phyloP scores from a whole-genome alignment of 345 rosid species.

The Microcos paniculata region DNA sequence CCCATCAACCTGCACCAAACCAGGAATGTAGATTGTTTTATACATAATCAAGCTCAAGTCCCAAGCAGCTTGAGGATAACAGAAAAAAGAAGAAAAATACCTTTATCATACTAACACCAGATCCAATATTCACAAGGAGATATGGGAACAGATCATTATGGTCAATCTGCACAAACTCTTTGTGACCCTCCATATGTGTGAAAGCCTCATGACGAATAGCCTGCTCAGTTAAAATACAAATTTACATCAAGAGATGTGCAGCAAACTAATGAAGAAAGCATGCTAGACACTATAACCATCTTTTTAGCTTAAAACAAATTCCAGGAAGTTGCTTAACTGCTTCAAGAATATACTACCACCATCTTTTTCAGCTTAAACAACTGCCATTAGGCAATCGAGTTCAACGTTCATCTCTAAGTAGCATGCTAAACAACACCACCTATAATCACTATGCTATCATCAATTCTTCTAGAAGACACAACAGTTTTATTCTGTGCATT shows the following conservation, averaged over 20 bases:
- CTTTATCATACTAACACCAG: constrained; percentile 99
- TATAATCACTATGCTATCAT: not conserved
- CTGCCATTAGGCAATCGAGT: not conserved
- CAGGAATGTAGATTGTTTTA: not conserved
- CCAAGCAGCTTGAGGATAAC: constrained; percentile 6
- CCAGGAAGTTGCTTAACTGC: not conserved
- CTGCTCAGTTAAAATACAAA: constrained; percentile 35
- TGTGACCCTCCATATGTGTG: constrained; percentile 91
- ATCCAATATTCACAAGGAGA: constrained; percentile 97
- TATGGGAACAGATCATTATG: constrained; percentile 88
- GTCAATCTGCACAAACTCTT: constrained; percentile 96
- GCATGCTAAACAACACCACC: not conserved
- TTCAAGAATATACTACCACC: not conserved
- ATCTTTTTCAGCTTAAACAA: not conserved
- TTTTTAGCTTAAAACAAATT: too few relatives aligned
- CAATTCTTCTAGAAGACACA: not conserved
- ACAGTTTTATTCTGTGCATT: not conserved
- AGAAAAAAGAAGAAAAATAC: constrained; percentile 34
- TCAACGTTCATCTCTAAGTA: not conserved
- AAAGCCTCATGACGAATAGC: constrained; percentile 99
- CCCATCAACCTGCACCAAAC: constrained; percentile 38
- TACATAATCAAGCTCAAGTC: constrained; percentile 5
- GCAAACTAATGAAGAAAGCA: not conserved
- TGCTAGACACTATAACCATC: too few relatives aligned
- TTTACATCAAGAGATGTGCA: not conserved